Conservation (phyloP, 768 basidiomycete genomes). For the Tylopilus balloui region DNA sequence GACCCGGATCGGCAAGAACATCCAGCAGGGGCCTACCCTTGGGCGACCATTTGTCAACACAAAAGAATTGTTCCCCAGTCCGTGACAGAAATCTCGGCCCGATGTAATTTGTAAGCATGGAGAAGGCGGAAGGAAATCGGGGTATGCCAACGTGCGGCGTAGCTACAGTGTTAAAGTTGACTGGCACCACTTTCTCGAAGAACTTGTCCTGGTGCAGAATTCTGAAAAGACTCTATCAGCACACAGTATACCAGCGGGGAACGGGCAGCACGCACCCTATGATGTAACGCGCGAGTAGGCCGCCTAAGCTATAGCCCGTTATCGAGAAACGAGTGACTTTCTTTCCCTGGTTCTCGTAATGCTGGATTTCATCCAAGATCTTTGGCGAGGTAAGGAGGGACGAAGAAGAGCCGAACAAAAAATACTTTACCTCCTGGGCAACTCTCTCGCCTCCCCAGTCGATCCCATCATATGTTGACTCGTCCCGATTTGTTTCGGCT, state of each 20-base stretch:
- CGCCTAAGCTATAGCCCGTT: constrained; percentile 78
- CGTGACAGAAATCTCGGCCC: constrained; percentile 70
- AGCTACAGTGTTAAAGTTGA: constrained; percentile 81
- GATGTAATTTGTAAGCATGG: constrained; percentile 46
- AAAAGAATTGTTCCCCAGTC: constrained; percentile 78
- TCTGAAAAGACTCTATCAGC: constrained; percentile 31
- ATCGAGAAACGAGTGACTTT: constrained; percentile 67
- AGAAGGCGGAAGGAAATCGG: constrained; percentile 55
- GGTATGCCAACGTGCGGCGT: constrained; percentile 81
- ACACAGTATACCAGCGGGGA: neutral
- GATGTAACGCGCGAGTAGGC: constrained; percentile 75
- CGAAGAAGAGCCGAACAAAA: neutral
- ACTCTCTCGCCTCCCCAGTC: constrained; percentile 83
- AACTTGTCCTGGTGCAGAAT: constrained; percentile 64
- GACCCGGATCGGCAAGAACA: constrained; percentile 77
- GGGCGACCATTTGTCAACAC: constrained; percentile 65
- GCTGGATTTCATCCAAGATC: constrained; percentile 53
- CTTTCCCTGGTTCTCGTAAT: constrained; percentile 48
- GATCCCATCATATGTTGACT: constrained; percentile 76
- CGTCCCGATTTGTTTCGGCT: constrained; percentile 60
- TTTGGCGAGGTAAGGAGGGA: constrained; percentile 24
- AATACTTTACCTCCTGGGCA: constrained; percentile 59
- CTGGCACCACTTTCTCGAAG: constrained; percentile 64
- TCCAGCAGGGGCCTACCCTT: constrained; percentile 65
- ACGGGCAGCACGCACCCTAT: constrained; percentile 49